Evolutionary conservation across 495 filamentous ascomycete genomes (phyloP).

Genomic region (Aspergillus diversus): DNA sequence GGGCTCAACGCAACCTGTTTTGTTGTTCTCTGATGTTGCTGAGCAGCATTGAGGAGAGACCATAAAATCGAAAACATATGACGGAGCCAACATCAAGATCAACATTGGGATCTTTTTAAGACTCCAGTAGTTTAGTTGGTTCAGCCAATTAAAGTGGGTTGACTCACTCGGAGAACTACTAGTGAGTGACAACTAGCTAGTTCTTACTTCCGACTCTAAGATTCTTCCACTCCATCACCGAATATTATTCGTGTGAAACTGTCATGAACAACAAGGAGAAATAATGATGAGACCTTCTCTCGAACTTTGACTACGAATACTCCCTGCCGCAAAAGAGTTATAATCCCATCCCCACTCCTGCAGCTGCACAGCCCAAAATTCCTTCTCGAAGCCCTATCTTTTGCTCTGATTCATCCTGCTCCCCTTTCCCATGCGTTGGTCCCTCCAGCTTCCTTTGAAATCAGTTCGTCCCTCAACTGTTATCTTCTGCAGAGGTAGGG

Average conservation of each 20-base stretch:
- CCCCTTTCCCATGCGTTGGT: slow-evolving; percentile 11
- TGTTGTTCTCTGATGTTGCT: no score
- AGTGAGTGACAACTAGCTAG: slow-evolving; percentile 2
- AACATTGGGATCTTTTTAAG: neutral
- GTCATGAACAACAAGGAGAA: no score
- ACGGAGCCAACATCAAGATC: slow-evolving; percentile 4
- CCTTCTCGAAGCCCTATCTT: slow-evolving; percentile 30
- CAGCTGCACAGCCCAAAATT: slow-evolving; percentile 32
- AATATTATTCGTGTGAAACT: no score
- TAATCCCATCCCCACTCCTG: slow-evolving; percentile 23
- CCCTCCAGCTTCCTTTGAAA: neutral
- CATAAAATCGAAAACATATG: neutral
- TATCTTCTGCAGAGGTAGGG: neutral
- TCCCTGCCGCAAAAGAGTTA: neutral
- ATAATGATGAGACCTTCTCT: no score
- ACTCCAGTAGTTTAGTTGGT: neutral
- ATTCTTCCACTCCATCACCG: neutral
- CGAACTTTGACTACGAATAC: no score
- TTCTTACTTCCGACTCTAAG: neutral
- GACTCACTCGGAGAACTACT: neutral
- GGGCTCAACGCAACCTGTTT: no score
- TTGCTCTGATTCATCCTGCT: neutral
- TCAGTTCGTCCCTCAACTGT: slow-evolving; percentile 3
- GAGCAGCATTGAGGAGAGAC: no score
- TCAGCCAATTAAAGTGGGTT: neutral